Evolutionary conservation across 225 moss, liverwort and hornwort genomes (phyloP).

Genomic region (Physcomitrellopsis africana): DNA sequence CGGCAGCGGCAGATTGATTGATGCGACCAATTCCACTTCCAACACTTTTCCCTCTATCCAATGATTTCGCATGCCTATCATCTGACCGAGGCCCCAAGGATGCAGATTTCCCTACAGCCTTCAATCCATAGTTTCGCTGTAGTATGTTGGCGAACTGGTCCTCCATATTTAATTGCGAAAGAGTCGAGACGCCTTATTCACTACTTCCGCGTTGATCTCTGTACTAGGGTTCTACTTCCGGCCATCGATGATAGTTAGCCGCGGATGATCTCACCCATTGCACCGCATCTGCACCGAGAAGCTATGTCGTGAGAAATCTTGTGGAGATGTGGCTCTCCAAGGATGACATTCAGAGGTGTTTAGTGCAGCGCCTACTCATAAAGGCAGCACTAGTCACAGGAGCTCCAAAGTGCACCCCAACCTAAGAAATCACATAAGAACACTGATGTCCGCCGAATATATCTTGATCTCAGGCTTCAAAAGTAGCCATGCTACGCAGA

Average conservation of each 20-base stretch:
- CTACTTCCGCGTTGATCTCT: constrained; percentile 12
- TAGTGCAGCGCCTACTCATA: neutral
- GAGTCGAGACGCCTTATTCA: neutral
- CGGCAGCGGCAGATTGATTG: constrained; percentile 51
- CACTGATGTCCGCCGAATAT: neutral
- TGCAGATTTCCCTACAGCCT: constrained; percentile 51
- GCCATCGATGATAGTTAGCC: constrained; percentile 28
- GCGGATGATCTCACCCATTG: constrained; percentile 12
- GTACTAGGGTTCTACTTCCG: constrained; percentile 1
- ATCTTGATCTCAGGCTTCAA: neutral
- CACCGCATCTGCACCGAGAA: constrained; percentile 41
- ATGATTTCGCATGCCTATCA: constrained; percentile 37
- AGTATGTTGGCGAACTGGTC: constrained; percentile 65
- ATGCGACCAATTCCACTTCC: constrained; percentile 59
- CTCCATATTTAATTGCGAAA: constrained; percentile 42
- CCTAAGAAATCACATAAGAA: neutral
- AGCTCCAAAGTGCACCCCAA: constrained; percentile 2
- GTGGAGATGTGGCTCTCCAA: neutral
- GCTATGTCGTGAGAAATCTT: neutral
- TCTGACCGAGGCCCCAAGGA: constrained; percentile 66
- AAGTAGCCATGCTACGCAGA: neutral
- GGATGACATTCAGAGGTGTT: neutral
- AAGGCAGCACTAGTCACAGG: neutral
- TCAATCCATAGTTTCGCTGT: constrained; percentile 63
- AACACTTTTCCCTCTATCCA: constrained; percentile 60